These are phyloP conservation scores for Tuber umbilicatum DNA, from an alignment of 495 filamentous ascomycete species.

Conservation along the genomic window DNA sequence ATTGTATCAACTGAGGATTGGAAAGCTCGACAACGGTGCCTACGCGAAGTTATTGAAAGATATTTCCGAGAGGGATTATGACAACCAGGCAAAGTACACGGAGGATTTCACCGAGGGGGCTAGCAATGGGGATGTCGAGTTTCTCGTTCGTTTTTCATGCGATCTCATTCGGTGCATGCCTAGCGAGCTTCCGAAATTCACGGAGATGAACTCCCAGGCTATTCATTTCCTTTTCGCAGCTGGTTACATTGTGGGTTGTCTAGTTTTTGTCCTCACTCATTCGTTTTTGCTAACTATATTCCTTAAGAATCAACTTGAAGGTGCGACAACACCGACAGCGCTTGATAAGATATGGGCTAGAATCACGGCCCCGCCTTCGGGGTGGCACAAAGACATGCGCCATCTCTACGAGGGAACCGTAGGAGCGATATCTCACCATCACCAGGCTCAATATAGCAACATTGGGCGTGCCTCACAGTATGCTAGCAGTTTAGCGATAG, in stretches of 20 bases:
- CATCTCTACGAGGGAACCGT: conserved; percentile 36
- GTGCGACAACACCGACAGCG: conserved; percentile 27
- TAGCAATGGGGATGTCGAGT: conserved; percentile 38
- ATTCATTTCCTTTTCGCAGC: conserved; percentile 41
- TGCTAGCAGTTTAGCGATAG: conserved; percentile 28
- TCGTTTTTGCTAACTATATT: conserved; percentile 15
- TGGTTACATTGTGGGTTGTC: conserved; percentile 39
- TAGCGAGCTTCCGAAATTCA: conserved; percentile 32
- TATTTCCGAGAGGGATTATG: conserved; percentile 38
- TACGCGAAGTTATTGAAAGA: conserved; percentile 38
- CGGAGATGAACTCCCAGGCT: conserved; percentile 36
- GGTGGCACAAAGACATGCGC: conserved; percentile 40
- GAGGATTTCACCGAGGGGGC: conserved; percentile 20
- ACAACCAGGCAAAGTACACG: conserved; percentile 26
- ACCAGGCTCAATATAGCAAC: conserved; percentile 32
- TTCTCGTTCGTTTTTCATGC: conserved; percentile 40
- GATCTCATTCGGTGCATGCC: conserved; percentile 39
- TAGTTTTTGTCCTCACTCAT: not conserved
- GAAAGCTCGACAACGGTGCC: conserved; percentile 29
- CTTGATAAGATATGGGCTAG: conserved; percentile 36
- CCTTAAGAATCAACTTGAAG: conserved; percentile 38
- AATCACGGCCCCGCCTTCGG: conserved; percentile 36
- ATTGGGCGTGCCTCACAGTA: conserved; percentile 32
- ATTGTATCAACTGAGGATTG: conserved; percentile 29
- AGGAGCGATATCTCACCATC: conserved; percentile 37